Evolutionary conservation across 176 grass and related monocot species (phyloP).

Genomic region (Microstegium vimineum): DNA sequence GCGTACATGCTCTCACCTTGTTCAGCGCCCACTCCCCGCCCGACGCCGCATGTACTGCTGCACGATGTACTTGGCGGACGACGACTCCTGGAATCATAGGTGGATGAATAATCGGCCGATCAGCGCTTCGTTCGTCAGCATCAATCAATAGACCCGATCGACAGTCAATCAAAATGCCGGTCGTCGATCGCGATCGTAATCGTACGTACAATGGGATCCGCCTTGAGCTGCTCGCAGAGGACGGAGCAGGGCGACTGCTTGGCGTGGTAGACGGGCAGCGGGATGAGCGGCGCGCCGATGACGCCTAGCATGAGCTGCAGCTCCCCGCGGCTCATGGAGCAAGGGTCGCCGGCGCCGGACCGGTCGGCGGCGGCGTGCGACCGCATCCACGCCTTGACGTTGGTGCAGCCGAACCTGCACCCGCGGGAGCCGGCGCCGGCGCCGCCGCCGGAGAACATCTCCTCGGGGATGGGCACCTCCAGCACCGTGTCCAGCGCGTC

Average conservation of each 20-base stretch:
- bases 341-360: conserved; percentile 38
- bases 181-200: neutral
- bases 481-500: conserved; percentile 97
- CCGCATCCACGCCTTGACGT: conserved; percentile 90
- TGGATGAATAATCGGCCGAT: neutral
- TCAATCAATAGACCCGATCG: neutral
- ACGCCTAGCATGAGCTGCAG: conserved; percentile 99
- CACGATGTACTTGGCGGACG: conserved; percentile 94
- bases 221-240: conserved; percentile 65
- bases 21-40: conserved; percentile 86
- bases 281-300: conserved; percentile 93
- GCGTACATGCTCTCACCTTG: conserved; percentile 87
- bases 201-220: conserved; percentile 67
- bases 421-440: conserved; percentile 32
- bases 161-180: neutral
- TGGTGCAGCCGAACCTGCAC: conserved; percentile 56
- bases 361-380: conserved; percentile 52
- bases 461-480: conserved; percentile 94
- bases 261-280: conserved; percentile 68
- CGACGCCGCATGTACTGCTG: conserved; percentile 98
- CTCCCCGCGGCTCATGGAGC: conserved; percentile 69
- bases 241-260: conserved; percentile 61
- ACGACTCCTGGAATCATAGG: conserved; percentile 50
- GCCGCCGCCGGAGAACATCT: conserved; percentile 74
- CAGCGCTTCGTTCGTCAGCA: neutral